These are phyloP conservation scores for Cetradonia linearis DNA, from an alignment of 495 filamentous ascomycete species.

Conservation along the genomic window DNA sequence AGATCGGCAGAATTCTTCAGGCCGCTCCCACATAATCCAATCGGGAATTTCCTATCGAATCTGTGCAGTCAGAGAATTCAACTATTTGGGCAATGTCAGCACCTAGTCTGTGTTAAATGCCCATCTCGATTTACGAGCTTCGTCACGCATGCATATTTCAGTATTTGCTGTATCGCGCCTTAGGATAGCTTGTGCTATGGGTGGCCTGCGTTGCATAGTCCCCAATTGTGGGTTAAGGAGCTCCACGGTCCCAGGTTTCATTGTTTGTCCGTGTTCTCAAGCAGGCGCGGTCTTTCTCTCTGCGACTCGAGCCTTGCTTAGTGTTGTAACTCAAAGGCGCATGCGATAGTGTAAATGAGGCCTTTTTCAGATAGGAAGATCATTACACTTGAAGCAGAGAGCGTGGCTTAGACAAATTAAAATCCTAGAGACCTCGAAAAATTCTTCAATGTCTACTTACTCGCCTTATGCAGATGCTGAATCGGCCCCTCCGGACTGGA, in stretches of 20 bases:
- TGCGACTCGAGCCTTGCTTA: neutral
- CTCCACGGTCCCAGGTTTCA: neutral
- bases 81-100: neutral
- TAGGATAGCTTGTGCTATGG: neutral
- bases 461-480: conserved; percentile 6
- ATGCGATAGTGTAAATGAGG: neutral
- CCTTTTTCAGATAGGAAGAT: neutral
- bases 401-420: too few relatives aligned
- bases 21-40: neutral
- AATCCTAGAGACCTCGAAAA: neutral
- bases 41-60: neutral
- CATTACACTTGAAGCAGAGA: too few relatives aligned
- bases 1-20: neutral
- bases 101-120: neutral
- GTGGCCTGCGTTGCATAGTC: neutral
- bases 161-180: neutral
- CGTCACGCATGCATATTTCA: neutral
- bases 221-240: neutral
- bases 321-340: too few relatives aligned
- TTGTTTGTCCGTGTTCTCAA: neutral
- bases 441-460: conserved; percentile 1
- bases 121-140: neutral
- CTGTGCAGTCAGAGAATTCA: neutral
- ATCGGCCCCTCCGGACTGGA: conserved; percentile 1
- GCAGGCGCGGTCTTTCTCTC: neutral